Evolutionary conservation across 192 early-diverging fungal genomes (phyloP).

Genomic region (Jimgerdemannia lactiflua): DNA sequence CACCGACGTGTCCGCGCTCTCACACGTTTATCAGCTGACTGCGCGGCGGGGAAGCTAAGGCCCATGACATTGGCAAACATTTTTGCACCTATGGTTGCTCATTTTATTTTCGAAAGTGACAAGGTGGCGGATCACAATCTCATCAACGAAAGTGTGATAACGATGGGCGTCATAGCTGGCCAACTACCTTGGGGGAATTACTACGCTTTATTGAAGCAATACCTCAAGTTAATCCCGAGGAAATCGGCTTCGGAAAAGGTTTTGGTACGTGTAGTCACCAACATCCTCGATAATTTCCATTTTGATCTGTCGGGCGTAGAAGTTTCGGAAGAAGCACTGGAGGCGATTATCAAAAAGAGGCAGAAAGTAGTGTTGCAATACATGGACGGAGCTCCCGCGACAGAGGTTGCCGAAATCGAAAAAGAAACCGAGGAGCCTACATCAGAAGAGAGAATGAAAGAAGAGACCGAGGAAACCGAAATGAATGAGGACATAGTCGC

Average conservation of each 20-base stretch:
- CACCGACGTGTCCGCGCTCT: constrained; percentile 90
- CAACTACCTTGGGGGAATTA: constrained; percentile 86
- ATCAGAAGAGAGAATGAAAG: constrained; percentile 23
- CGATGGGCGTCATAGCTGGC: constrained; percentile 67
- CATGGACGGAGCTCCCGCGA: constrained; percentile 34
- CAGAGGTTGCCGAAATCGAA: constrained; percentile 14
- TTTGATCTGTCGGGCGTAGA: constrained; percentile 73
- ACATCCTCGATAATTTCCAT: constrained; percentile 88
- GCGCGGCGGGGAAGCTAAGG: constrained; percentile 39
- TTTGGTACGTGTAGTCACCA: constrained; percentile 74
- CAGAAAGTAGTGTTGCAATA: constrained; percentile 44
- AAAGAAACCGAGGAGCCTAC: constrained; percentile 7
- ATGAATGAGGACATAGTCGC: constrained; percentile 20
- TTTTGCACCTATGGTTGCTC: constrained; percentile 85
- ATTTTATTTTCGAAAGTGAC: constrained; percentile 82
- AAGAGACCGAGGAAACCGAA: constrained; percentile 31
- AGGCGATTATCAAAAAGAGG: constrained; percentile 28
- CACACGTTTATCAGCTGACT: constrained; percentile 62
- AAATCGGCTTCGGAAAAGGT: constrained; percentile 77
- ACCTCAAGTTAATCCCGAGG: constrained; percentile 62
- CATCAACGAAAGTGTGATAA: constrained; percentile 76
- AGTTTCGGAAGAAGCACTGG: constrained; percentile 38
- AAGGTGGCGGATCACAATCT: constrained; percentile 66
- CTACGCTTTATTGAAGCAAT: constrained; percentile 69
- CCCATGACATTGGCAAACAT: constrained; percentile 57